Evolutionary conservation across 1,284 basidiomycete species (phyloP), one percentile per base, ranked within the genome.

Genomic region (Moniliella sp.): DNA sequence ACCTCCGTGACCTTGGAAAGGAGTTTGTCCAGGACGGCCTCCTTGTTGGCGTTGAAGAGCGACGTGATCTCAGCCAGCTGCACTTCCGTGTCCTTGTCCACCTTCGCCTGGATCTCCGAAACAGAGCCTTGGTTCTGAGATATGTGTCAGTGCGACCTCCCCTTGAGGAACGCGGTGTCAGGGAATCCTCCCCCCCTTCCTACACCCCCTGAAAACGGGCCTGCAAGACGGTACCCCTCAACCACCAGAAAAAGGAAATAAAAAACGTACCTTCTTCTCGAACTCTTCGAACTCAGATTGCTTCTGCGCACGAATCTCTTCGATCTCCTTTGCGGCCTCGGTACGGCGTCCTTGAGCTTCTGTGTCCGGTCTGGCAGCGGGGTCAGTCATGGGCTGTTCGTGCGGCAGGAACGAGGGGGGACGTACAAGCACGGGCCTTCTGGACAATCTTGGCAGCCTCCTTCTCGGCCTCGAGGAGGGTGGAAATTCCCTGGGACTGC

Each of bases 381-480:
- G 18, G 12, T 4, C 11, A n/a, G 14, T n/a, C 9, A 12, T 19
- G 9, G 15, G 8, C 8, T 10, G 18, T 11, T 7, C 5, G 28
- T 5, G 2, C 13, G 10, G 14, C 10, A 10, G 16, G 10, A 14
- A 5, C 13, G 10, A 10, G 9, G 13, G 12, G 19, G 13, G 23
- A 68, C 74, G 46, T 50, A 94, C 91, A 94, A 65, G 88, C 78
- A 39, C 88, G 74, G 26, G 88, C 83, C 62, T 88, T 86, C 74
- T 28, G 50, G 2, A 97, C 84, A 53, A 88, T 81, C 70, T 86
- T 91, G 25, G 83, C 74, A n/a, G 88, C 91, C 58, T 97, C 88
- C 65, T 94, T 94, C 70, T 97, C 88, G 1, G 91, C 86, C 65
- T 94, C 88, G 41, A 97, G 76, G 25, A 97, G 76, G 2, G 88